Conservation (phyloP, 1,284 basidiomycete genomes). For the Cryptococcus wingfieldii region DNA sequence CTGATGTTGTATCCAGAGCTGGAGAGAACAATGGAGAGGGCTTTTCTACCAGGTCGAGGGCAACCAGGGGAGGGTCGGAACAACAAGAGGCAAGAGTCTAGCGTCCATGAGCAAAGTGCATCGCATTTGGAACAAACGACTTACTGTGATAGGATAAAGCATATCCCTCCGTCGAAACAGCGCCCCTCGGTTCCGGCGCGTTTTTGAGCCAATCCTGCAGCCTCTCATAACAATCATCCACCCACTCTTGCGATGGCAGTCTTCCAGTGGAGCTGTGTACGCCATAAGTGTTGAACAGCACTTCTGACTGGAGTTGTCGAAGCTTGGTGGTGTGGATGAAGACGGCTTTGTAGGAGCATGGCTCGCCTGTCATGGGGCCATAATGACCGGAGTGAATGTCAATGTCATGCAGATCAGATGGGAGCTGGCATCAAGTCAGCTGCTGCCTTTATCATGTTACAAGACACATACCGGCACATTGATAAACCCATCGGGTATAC, state of each 20-base stretch:
- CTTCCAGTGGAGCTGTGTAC: slow-evolving; percentile 31
- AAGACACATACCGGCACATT: slow-evolving; percentile 38
- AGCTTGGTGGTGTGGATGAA: slow-evolving; percentile 46
- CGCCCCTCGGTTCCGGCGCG: slow-evolving; percentile 46
- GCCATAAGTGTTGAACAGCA: slow-evolving; percentile 46
- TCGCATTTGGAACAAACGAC: slow-evolving; percentile 6
- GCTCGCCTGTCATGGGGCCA: slow-evolving; percentile 36
- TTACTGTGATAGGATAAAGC: slow-evolving; percentile 50
- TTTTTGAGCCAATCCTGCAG: slow-evolving; percentile 47
- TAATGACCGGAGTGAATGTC: slow-evolving; percentile 40
- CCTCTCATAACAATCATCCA: slow-evolving; percentile 46
- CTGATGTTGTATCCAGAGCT: slow-evolving; percentile 50
- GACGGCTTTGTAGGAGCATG: slow-evolving; percentile 47
- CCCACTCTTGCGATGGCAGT: slow-evolving; percentile 44
- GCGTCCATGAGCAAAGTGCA: not conserved
- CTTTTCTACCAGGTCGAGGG: slow-evolving; percentile 44
- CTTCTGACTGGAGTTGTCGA: slow-evolving; percentile 49
- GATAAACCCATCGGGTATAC: slow-evolving; percentile 50
- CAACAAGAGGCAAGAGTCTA: slow-evolving; percentile 48
- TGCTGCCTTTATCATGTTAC: not conserved
- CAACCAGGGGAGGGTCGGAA: slow-evolving; percentile 49
- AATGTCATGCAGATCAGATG: slow-evolving; percentile 44
- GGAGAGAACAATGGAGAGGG: slow-evolving; percentile 46
- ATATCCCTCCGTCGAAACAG: slow-evolving; percentile 47
- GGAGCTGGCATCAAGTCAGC: slow-evolving; percentile 18